Evolutionary conservation across 495 filamentous ascomycete genomes (phyloP), one percentile per base, ranked within the genome.

Genomic region (Neurospora sp.): DNA sequence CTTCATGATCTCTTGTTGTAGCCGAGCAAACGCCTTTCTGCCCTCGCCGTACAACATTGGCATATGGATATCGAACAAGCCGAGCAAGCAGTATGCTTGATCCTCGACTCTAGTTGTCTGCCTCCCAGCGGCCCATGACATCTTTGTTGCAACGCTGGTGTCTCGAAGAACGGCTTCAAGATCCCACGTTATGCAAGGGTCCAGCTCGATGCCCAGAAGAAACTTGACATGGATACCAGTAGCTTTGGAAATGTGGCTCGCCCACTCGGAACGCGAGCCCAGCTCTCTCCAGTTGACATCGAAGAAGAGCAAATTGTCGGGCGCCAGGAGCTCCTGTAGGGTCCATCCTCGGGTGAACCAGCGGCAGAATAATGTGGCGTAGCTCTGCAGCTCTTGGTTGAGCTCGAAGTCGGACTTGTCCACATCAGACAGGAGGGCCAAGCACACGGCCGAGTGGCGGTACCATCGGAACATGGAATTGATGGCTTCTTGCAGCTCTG

Each of bases 311-410:
- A 85, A 21, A 0, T 73, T 19, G 4, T 8, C 19, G 0, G 82
- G 80, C 0, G 83, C 81, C 11, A 86, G 72, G 0, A 85, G 78
- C 72, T 85, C 83, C 48, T 85, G 82, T 31, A 85, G 59, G 4
- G 83, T 85, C 82, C 83, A 86, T 0, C 83, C 83, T 45, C 84
- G 73, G 1, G 72, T 77, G 45, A 85, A 84, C 83, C 84, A 85
- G 5, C 74, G 74, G 66, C 78, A 74, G 1, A 9, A n/a, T 0
- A 17, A 0, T 0, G 48, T 31, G 24, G 42, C 21, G 40, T 73
- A 73, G 21, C 39, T n/a, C 34, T 13, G 28, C 17, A 38, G 0
- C 31, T 24, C 2, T 0, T 24, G 1, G 0, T 31, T 2, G 7
- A 11, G 0, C 5, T 37, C 3, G 24, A 38, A 28, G 4, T 70